Evolutionary conservation across 2,329 filamentous ascomycete genomes (phyloP).

Genomic region (Iodosphaeria phyllophila): DNA sequence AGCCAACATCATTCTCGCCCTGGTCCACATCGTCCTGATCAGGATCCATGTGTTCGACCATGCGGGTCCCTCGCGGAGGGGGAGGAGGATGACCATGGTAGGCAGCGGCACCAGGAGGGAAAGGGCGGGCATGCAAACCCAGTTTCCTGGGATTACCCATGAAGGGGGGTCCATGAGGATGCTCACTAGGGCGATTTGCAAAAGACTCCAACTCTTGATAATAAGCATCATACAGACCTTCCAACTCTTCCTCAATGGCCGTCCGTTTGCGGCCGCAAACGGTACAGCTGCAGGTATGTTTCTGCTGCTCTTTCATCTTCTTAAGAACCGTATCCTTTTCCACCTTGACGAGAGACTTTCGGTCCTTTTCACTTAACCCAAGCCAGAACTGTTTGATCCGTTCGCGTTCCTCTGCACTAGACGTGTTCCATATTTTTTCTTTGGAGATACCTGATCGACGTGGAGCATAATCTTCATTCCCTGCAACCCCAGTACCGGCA

Average conservation of each 20-base stretch:
- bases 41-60: conserved; percentile 46
- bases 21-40: conserved; percentile 37
- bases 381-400: conserved; percentile 98
- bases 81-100: no score
- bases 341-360: conserved; percentile 88
- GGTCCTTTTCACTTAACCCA: conserved; percentile 79
- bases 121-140: conserved; percentile 33
- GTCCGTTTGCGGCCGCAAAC: conserved; percentile 92
- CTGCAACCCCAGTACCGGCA: no score
- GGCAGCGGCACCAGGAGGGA: no score
- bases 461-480: no score
- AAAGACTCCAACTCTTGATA: conserved; percentile 97
- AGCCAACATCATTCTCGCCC: conserved; percentile 30
- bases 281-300: conserved; percentile 95
- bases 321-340: conserved; percentile 95
- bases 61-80: conserved; percentile 46
- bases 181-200: conserved; percentile 55
- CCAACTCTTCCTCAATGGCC: conserved; percentile 93
- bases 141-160: conserved; percentile 49
- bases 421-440: conserved; percentile 95
- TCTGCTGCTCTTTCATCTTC: conserved; percentile 99
- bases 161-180: conserved; percentile 51
- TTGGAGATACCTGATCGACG: conserved; percentile 38
- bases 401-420: conserved; percentile 82
- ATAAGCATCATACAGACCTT: conserved; percentile 95